phyloP scores from a whole-genome alignment of 2,329 filamentous ascomycete genomes.

The Claviceps paspali region DNA sequence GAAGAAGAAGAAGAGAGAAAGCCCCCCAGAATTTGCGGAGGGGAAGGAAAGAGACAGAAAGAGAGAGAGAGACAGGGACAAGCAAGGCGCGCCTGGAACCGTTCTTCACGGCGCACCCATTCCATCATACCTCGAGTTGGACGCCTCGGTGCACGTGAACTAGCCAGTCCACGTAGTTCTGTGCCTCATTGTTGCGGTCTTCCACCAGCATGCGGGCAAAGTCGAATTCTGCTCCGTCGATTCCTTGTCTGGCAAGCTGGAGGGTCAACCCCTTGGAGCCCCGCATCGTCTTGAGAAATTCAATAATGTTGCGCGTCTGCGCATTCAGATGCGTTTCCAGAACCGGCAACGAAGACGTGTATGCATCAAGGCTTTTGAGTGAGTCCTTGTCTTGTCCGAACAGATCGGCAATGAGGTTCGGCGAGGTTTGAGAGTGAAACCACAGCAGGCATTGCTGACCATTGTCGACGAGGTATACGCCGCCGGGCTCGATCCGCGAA shows the following conservation, averaged over 20 bases:
- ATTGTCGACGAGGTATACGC: slow-evolving; percentile 89
- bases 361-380: slow-evolving; percentile 67
- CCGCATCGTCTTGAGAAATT: slow-evolving; percentile 66
- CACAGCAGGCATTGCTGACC: slow-evolving; percentile 84
- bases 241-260: slow-evolving; percentile 78
- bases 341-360: slow-evolving; percentile 63
- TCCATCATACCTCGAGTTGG: slow-evolving; percentile 69
- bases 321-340: slow-evolving; percentile 87
- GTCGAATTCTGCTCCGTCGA: slow-evolving; percentile 92
- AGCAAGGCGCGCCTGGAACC: too few species aligned
- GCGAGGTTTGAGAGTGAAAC: slow-evolving; percentile 84
- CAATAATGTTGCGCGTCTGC: slow-evolving; percentile 83
- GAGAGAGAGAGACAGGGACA: too few species aligned
- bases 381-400: slow-evolving; percentile 61
- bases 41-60: background rate
- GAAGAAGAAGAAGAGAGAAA: background rate
- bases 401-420: slow-evolving; percentile 77
- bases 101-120: too few species aligned
- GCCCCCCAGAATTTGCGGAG: too few species aligned
- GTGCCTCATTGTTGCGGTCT: slow-evolving; percentile 93
- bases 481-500: slow-evolving; percentile 76
- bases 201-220: slow-evolving; percentile 85
- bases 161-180: slow-evolving; percentile 97
- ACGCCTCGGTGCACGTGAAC: slow-evolving; percentile 90
- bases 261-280: slow-evolving; percentile 80